These are phyloP conservation scores for Solioccasus polychromus DNA, from an alignment of 768 basidiomycete genomes.

Conservation along the genomic window DNA sequence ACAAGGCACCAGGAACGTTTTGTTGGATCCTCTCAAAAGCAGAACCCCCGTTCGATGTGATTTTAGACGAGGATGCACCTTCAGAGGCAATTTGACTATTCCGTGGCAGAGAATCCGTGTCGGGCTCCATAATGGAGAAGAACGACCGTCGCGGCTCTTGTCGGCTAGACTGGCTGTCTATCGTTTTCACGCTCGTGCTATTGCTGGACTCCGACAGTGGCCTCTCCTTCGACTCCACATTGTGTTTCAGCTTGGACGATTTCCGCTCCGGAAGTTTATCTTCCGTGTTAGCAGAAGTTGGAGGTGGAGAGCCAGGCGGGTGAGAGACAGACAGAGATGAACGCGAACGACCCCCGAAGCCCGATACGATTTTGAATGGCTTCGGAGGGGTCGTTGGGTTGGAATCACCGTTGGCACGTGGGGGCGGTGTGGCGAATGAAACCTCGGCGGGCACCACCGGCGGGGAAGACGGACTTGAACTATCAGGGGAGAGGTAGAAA, in stretches of 20 bases:
- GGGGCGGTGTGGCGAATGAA: conserved; percentile 45
- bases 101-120: conserved; percentile 21
- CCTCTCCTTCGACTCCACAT: conserved; percentile 40
- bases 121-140: conserved; percentile 31
- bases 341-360: conserved; percentile 63
- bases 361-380: conserved; percentile 61
- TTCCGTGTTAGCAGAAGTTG: conserved; percentile 22
- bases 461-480: conserved; percentile 20
- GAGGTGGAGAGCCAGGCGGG: conserved; percentile 30
- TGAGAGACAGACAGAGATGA: conserved; percentile 50
- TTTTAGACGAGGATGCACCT: conserved; percentile 15
- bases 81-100: conserved; percentile 19
- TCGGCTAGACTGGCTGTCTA: conserved; percentile 43
- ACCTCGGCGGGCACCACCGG: conserved; percentile 37
- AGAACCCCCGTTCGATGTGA: conserved; percentile 7
- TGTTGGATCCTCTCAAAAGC: conserved; percentile 8
- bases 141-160: conserved; percentile 37
- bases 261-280: conserved; percentile 28
- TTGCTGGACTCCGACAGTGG: conserved; percentile 60
- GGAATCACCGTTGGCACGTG: conserved; percentile 48
- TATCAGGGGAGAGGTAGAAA: conserved; percentile 53
- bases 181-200: conserved; percentile 60
- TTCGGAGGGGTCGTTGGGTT: conserved; percentile 36
- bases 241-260: conserved; percentile 37
- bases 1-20: conserved; percentile 6